These are phyloP conservation scores for Papiliotrema nemorosa DNA, from an alignment of 1,284 basidiomycete genomes.

Conservation along the genomic window DNA sequence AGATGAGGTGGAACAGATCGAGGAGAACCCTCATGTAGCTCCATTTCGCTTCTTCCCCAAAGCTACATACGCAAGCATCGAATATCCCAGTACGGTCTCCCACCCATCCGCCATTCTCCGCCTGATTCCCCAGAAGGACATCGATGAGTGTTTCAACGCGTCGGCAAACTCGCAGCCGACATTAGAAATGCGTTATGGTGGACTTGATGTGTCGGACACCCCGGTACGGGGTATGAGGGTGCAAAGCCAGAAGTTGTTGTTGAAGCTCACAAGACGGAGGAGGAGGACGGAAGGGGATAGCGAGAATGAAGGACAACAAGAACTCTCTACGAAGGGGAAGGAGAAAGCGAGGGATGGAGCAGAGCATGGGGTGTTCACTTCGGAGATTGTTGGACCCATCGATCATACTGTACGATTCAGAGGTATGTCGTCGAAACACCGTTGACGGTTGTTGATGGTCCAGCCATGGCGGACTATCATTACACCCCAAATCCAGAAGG, in stretches of 20 bases:
- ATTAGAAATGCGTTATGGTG: slow-evolving; percentile 70
- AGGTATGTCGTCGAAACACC: slow-evolving; percentile 58
- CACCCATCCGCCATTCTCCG: slow-evolving; percentile 58
- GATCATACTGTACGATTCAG: slow-evolving; percentile 83
- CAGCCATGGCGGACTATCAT: slow-evolving; percentile 90
- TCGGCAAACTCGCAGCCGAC: slow-evolving; percentile 52
- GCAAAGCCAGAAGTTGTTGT: slow-evolving; percentile 68
- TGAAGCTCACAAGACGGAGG: slow-evolving; percentile 65
- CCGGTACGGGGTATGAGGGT: slow-evolving; percentile 76
- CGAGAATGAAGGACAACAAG: slow-evolving; percentile 16
- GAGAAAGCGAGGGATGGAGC: slow-evolving; percentile 37
- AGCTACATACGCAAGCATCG: slow-evolving; percentile 69
- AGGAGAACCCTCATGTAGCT: slow-evolving; percentile 17
- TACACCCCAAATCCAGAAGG: slow-evolving; percentile 71
- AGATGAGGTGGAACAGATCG: background rate
- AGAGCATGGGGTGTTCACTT: slow-evolving; percentile 69
- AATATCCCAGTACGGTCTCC: slow-evolving; percentile 82
- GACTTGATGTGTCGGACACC: slow-evolving; percentile 70
- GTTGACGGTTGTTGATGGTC: background rate
- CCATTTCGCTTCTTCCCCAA: slow-evolving; percentile 58
- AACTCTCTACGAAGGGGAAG: background rate
- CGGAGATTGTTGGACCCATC: slow-evolving; percentile 70
- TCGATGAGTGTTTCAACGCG: slow-evolving; percentile 66
- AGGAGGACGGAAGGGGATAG: slow-evolving; percentile 24
- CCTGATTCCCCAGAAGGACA: slow-evolving; percentile 62